A percentile compares a stretch with the other conserved stretches of the same genome.
Evolutionary conservation across 768 basidiomycete species (phyloP).

Genomic region (Heimioporus sp.): DNA sequence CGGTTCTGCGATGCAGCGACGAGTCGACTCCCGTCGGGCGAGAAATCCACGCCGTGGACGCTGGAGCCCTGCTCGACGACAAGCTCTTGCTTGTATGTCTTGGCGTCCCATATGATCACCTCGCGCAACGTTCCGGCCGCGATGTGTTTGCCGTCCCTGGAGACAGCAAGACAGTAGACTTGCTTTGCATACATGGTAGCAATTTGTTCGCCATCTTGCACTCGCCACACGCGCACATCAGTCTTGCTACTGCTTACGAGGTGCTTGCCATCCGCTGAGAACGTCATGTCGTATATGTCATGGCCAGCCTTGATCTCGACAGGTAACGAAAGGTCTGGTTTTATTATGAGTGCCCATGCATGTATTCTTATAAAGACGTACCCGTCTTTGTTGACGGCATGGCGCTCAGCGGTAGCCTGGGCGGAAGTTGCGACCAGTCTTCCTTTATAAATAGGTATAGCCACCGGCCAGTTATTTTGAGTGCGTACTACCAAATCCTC

Average conservation of each 20-base stretch:
- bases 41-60: constrained; percentile 3
- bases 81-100: not conserved
- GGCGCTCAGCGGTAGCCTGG: too few relatives aligned
- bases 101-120: not conserved
- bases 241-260: not conserved
- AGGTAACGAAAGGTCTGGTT: too few relatives aligned
- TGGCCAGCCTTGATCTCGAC: not conserved
- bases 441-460: too few relatives aligned
- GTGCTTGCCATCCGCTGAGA: not conserved
- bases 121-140: not conserved
- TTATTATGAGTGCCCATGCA: too few relatives aligned
- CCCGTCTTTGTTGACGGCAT: too few relatives aligned
- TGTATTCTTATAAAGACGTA: too few relatives aligned
- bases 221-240: not conserved
- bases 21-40: not conserved
- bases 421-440: too few relatives aligned
- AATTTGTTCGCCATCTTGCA: not conserved
- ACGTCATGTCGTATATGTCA: not conserved
- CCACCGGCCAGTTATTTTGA: too few relatives aligned
- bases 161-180: not conserved
- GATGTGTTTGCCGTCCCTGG: not conserved
- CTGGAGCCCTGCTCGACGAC: not conserved
- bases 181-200: not conserved
- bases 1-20: not conserved
- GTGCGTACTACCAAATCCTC: too few relatives aligned